Evolutionary conservation across 305 asterid species (phyloP).

Genomic region (Ajuga reptans): DNA sequence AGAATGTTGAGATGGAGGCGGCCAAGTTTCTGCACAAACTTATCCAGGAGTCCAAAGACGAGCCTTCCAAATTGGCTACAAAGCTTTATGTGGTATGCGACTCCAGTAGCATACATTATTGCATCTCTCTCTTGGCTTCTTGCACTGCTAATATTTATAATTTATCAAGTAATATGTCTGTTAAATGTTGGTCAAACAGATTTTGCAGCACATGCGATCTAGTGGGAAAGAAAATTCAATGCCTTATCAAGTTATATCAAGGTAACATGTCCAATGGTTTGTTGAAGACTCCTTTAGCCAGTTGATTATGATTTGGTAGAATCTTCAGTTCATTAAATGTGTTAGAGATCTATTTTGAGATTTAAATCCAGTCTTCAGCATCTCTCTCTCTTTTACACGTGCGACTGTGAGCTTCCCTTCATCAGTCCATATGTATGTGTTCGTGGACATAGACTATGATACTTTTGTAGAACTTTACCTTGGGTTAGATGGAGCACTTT

Average conservation of each 20-base stretch:
- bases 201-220: slow-evolving; percentile 93
- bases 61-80: slow-evolving; percentile 92
- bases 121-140: not conserved
- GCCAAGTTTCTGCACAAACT: slow-evolving; percentile 95
- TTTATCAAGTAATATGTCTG: not conserved
- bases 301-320: slow-evolving; percentile 17
- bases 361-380: not conserved
- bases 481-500: slow-evolving; percentile 25
- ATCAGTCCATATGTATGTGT: not conserved
- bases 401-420: not conserved
- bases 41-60: slow-evolving; percentile 92
- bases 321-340: slow-evolving; percentile 14
- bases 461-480: slow-evolving; percentile 29
- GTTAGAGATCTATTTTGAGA: not conserved
- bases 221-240: slow-evolving; percentile 96
- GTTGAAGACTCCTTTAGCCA: slow-evolving; percentile 9
- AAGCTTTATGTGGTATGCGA: slow-evolving; percentile 80
- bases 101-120: not conserved
- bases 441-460: not conserved
- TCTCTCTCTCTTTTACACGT: not conserved
- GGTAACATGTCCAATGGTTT: slow-evolving; percentile 38
- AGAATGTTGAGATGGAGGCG: slow-evolving; percentile 94
- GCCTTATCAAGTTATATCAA: slow-evolving; percentile 96
- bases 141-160: slow-evolving; percentile 12
- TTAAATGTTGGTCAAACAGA: slow-evolving; percentile 37